A percentile compares a stretch with the other conserved stretches of the same genome.
Conservation (phyloP, 495 filamentous ascomycete species). For the Talaromyces liani region DNA sequence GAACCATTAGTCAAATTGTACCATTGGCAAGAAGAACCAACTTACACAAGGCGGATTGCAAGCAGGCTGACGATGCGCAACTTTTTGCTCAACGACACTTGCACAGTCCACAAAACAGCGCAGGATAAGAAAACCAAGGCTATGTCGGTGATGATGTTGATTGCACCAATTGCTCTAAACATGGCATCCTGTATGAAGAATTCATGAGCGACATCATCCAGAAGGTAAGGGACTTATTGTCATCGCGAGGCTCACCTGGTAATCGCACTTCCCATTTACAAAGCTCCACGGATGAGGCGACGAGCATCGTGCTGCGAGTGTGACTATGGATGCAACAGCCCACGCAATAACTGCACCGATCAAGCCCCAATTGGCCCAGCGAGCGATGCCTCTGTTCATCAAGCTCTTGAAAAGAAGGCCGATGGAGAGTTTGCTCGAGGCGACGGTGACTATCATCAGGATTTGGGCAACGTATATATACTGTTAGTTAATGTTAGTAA, state of each 20-base stretch:
- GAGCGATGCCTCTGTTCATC: constrained; percentile 15
- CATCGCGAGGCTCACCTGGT: constrained; percentile 12
- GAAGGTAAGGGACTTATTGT: too few relatives aligned
- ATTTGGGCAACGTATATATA: constrained; percentile 25
- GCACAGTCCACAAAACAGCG: constrained; percentile 16
- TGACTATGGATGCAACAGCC: constrained; percentile 19
- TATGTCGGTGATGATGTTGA: constrained; percentile 22
- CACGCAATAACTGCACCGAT: constrained; percentile 18
- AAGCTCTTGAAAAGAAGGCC: constrained; percentile 19
- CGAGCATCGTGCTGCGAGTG: constrained; percentile 18
- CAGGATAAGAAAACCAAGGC: constrained; percentile 18
- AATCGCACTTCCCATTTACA: constrained; percentile 12
- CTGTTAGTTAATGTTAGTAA: constrained; percentile 5
- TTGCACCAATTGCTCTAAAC: constrained; percentile 14
- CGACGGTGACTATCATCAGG: constrained; percentile 17
- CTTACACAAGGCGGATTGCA: constrained; percentile 19
- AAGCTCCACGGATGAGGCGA: constrained; percentile 20
- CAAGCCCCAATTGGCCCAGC: constrained; percentile 12
- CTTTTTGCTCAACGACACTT: constrained; percentile 13
- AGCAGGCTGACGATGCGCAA: constrained; percentile 18
- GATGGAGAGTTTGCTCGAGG: constrained; percentile 19
- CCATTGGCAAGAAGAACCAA: background rate
- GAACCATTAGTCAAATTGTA: constrained; percentile 1
- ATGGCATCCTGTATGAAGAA: constrained; percentile 11
- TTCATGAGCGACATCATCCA: too few relatives aligned